A percentile compares a stretch with the other conserved stretches of the same genome.
Evolutionary conservation across 345 rosid genomes (phyloP).

Genomic region (Camelina laxa): DNA sequence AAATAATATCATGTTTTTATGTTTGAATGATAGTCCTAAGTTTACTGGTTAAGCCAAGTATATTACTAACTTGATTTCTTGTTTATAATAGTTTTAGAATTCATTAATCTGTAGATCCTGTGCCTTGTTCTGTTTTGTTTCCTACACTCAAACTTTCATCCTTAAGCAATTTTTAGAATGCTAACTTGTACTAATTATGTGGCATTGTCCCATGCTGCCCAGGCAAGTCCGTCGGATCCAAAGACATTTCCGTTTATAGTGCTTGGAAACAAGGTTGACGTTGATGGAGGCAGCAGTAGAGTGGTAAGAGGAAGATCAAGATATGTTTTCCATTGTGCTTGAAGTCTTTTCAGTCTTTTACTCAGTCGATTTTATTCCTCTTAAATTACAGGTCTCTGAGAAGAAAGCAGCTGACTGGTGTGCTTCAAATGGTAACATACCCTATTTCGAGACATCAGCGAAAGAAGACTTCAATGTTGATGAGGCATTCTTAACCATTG

Average conservation of each 20-base stretch:
- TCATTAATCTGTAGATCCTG: not conserved
- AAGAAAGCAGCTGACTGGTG: slow-evolving; percentile 86
- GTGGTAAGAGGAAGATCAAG: slow-evolving; percentile 62
- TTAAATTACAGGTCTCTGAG: slow-evolving; percentile 64
- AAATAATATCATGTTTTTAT: not conserved
- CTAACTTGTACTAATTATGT: slow-evolving; percentile 1
- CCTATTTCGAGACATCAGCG: slow-evolving; percentile 92
- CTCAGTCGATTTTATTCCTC: not conserved
- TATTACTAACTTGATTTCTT: not conserved
- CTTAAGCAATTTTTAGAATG: not conserved
- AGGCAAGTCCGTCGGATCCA: slow-evolving; percentile 91
- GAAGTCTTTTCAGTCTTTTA: not conserved
- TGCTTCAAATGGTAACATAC: slow-evolving; percentile 65
- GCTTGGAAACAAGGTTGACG: slow-evolving; percentile 97
- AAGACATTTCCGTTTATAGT: slow-evolving; percentile 80
- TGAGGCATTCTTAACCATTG: slow-evolving; percentile 76
- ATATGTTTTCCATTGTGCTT: not conserved
- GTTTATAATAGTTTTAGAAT: not conserved
- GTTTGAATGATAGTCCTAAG: not conserved
- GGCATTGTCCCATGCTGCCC: slow-evolving; percentile 18
- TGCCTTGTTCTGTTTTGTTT: not conserved
- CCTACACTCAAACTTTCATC: not conserved
- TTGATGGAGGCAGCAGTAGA: slow-evolving; percentile 98
- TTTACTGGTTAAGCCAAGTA: not conserved
- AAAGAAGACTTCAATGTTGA: slow-evolving; percentile 73